These are phyloP conservation scores for Lasiosphaeria hispida DNA, from an alignment of 495 filamentous ascomycete genomes.

Conservation along the genomic window DNA sequence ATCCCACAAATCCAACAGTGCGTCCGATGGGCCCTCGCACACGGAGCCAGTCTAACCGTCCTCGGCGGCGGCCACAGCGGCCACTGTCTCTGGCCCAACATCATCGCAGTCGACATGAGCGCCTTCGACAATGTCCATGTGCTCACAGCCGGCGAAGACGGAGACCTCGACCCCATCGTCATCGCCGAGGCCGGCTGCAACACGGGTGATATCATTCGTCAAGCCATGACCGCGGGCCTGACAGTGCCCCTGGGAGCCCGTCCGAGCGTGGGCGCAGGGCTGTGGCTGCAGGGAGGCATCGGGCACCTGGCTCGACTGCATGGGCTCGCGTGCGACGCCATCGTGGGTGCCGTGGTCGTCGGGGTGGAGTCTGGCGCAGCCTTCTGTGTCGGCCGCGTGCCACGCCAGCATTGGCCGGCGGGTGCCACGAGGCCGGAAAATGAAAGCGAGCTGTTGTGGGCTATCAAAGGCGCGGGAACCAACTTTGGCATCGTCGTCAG, in stretches of 20 bases:
- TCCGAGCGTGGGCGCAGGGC: conserved; percentile 60
- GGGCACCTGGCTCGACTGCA: conserved; percentile 57
- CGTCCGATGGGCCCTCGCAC: conserved; percentile 58
- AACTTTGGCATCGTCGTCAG: conserved; percentile 64
- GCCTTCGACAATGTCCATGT: conserved; percentile 55
- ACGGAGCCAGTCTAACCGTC: conserved; percentile 49
- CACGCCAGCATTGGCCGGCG: conserved; percentile 45
- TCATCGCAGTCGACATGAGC: conserved; percentile 58
- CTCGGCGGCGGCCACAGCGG: conserved; percentile 60
- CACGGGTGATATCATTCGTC: conserved; percentile 54
- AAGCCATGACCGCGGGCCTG: conserved; percentile 48
- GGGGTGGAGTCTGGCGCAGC: conserved; percentile 51
- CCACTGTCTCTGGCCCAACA: conserved; percentile 54
- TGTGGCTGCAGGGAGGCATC: conserved; percentile 66
- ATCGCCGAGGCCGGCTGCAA: conserved; percentile 56
- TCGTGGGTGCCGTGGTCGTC: conserved; percentile 59
- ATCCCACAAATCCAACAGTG: conserved; percentile 54
- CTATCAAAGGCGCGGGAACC: conserved; percentile 59
- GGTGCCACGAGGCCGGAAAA: conserved; percentile 47
- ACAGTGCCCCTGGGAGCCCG: conserved; percentile 59
- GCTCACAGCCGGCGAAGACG: conserved; percentile 29
- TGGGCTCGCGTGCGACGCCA: conserved; percentile 60
- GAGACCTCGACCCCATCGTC: conserved; percentile 37
- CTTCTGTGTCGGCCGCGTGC: conserved; percentile 52
- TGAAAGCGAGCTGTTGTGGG: conserved; percentile 59